A percentile compares a stretch with the other conserved stretches of the same genome.
Evolutionary conservation across 2,329 filamentous ascomycete genomes (phyloP).

Genomic region (Colletotrichum lentis): DNA sequence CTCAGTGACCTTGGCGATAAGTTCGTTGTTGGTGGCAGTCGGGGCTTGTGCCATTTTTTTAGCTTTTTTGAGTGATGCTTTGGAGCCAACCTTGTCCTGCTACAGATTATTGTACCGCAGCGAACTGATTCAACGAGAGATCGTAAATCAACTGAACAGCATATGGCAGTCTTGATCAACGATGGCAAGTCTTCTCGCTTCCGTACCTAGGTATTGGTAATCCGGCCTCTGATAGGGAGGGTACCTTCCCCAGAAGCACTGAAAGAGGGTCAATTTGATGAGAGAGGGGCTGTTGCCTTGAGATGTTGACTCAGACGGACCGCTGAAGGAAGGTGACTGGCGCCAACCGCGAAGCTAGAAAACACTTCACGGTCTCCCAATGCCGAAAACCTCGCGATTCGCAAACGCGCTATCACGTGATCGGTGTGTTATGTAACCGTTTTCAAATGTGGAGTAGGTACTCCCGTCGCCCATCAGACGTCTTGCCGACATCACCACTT

Average conservation of each 20-base stretch:
- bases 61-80: background rate
- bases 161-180: background rate
- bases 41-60: constrained; percentile 11
- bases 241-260: background rate
- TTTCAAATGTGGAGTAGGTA: constrained; percentile 18
- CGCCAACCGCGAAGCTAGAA: background rate
- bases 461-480: constrained; percentile 14
- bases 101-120: background rate
- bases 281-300: constrained; percentile 23
- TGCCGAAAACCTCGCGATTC: background rate
- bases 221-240: background rate
- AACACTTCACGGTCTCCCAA: background rate
- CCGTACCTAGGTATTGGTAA: constrained; percentile 8
- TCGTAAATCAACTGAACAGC: background rate
- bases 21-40: constrained; percentile 46
- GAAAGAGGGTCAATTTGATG: background rate
- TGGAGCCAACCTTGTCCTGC: too few species aligned
- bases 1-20: constrained; percentile 65
- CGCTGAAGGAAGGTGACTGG: background rate
- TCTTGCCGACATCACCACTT: constrained; percentile 6
- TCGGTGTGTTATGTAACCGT: background rate
- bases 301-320: constrained; percentile 21
- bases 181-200: constrained; percentile 16
- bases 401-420: constrained; percentile 21
- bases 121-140: too few species aligned